Percentiles rank a stretch among this genome's conserved stretches.
Evolutionary conservation across 257 asterid species (phyloP).

Genomic region (Solanum ossicruentum): DNA sequence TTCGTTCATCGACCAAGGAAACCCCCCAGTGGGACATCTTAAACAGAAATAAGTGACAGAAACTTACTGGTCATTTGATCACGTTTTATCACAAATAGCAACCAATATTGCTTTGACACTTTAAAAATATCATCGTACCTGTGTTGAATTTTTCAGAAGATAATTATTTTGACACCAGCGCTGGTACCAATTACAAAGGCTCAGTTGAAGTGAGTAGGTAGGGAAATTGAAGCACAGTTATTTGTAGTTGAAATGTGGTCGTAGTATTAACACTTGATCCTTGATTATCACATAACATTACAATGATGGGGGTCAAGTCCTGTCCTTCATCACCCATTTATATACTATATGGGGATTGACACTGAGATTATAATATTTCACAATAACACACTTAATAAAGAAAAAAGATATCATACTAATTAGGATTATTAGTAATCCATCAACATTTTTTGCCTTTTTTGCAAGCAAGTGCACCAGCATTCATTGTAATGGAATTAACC

Average conservation of each 20-base stretch:
- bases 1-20: slow-evolving; percentile 1
- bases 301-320: background rate
- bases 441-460: slow-evolving; percentile 50
- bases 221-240: background rate
- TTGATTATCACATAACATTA: background rate
- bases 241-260: background rate
- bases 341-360: background rate
- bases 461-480: slow-evolving; percentile 59
- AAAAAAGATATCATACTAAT: background rate
- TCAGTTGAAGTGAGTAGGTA: background rate
- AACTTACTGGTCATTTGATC: too few species aligned
- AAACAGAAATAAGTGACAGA: background rate
- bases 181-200: background rate
- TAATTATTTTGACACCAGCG: too few species aligned
- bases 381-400: background rate
- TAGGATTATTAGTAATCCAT: background rate
- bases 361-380: background rate
- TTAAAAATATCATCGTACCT: background rate
- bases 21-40: background rate
- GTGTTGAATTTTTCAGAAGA: background rate
- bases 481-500: slow-evolving; percentile 40
- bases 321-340: background rate
- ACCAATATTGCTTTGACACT: too few species aligned
- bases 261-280: background rate
- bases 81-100: too few species aligned